Percentiles rank a stretch among this genome's conserved stretches.
Evolutionary conservation across 2,329 filamentous ascomycete genomes (phyloP).

Genomic region (Talaromyces marneffei): DNA sequence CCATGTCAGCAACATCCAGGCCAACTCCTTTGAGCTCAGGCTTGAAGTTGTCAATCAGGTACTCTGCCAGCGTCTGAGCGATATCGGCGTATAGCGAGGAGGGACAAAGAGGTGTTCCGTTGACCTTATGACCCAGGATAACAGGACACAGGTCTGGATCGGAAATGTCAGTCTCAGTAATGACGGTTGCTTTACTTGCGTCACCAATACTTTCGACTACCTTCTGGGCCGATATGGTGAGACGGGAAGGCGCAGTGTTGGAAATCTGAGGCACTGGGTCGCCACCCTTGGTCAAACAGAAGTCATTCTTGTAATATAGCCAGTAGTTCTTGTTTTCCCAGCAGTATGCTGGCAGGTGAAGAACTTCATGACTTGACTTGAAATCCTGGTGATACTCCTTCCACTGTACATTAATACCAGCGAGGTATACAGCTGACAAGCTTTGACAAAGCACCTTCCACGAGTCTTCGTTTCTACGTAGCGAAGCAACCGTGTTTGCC

Average conservation of each 20-base stretch:
- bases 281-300: constrained; percentile 62
- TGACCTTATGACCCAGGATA: constrained; percentile 33
- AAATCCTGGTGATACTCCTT: constrained; percentile 62
- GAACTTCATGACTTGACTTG: constrained; percentile 18
- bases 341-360: constrained; percentile 24
- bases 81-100: constrained; percentile 22
- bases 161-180: constrained; percentile 32
- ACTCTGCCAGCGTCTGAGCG: constrained; percentile 22
- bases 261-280: constrained; percentile 32
- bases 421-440: constrained; percentile 9
- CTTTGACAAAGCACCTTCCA: constrained; percentile 25
- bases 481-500: constrained; percentile 31
- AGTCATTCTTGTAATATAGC: constrained; percentile 59
- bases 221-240: constrained; percentile 17
- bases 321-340: constrained; percentile 28
- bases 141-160: constrained; percentile 30
- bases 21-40: constrained; percentile 26
- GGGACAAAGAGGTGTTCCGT: constrained; percentile 15
- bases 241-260: not conserved
- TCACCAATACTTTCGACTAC: constrained; percentile 9
- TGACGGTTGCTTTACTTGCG: constrained; percentile 20
- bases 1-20: constrained; percentile 32
- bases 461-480: constrained; percentile 38
- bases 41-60: constrained; percentile 26
- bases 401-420: constrained; percentile 51